Base-by-base conservation (phyloP, 164 flowering plant genomes). In the Aristolochia fimbriata region DNA sequence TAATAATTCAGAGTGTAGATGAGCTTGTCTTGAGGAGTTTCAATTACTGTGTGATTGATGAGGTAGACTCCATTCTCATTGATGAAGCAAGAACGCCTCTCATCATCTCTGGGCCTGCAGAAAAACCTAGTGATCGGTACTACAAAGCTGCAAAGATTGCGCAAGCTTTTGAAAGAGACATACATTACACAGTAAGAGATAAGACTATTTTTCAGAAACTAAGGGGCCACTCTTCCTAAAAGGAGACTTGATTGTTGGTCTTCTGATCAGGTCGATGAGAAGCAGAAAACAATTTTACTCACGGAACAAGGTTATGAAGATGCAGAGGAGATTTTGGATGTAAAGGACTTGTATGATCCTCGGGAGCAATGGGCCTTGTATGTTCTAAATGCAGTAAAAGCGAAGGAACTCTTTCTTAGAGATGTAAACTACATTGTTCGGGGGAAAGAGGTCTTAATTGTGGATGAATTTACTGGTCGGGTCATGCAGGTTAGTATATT, bases 51-150 rank as follows among this genome's bases (percentile, higher is more conserved):
- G 79, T 93, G 49, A 93, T 93, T 66, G 98, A 93, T 76, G 99
- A 93, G 80, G 99, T 93, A 73, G 99, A 93, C 77, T 93, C 99
- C 57, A 93, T 93, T 73, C 97, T 93, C 50, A 90, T 93, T 70
- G 99, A 93, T 80, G 99, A 93, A 78, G 99, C 97, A 68, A 84
- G 99, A 75, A 93, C 99, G 37, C 97, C 99, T 55, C 94, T 93
- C 58, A 93, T 90, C 70, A 90, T 93, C 75, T 93, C 99, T 47
- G 99, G 99, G 51, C 83, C 96, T 54, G 99, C 99, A 64, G 97
- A 93, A 63, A 93, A 82, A 71, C 99, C 99, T 53, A 90, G 99
- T 73, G 99, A 87, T 62, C 76, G 70, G 14, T 93, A 90, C 69
- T 90, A 87, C 58, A 93, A 93, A 77, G 96, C 99, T 72, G 97